Evolutionary conservation across 345 rosid species (phyloP).

Genomic region (Populus pruinosa): DNA sequence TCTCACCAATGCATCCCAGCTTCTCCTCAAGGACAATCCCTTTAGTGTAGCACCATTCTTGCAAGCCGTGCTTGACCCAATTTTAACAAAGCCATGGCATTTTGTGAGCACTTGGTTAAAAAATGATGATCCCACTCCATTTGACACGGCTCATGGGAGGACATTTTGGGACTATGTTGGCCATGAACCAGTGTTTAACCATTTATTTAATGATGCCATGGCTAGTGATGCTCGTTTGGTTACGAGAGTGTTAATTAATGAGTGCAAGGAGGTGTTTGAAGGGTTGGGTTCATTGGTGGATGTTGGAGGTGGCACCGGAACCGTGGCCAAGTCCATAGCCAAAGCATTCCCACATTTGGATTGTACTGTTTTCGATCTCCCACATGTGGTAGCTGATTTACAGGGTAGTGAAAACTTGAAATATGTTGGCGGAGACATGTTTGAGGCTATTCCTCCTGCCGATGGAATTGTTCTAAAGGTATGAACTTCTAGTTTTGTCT

Average conservation of each 20-base stretch:
- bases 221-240: conserved; percentile 8
- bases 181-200: neutral
- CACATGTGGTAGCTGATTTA: too few species aligned
- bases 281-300: conserved; percentile 29
- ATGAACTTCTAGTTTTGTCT: too few species aligned
- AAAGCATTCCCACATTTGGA: conserved; percentile 21
- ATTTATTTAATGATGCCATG: conserved; percentile 18
- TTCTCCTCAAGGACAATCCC: conserved; percentile 18
- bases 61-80: conserved; percentile 11
- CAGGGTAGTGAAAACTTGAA: too few species aligned
- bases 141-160: conserved; percentile 16
- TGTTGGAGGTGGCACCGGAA: conserved; percentile 39
- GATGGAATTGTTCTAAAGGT: too few species aligned
- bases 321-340: conserved; percentile 17
- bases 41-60: conserved; percentile 14
- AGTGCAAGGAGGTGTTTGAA: conserved; percentile 15
- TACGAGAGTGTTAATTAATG: neutral
- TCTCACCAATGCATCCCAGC: conserved; percentile 16
- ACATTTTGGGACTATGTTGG: conserved; percentile 13
- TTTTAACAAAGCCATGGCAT: conserved; percentile 6
- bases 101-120: conserved; percentile 9
- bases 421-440: too few species aligned
- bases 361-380: conserved; percentile 23
- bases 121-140: conserved; percentile 12
- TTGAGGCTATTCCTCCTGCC: too few species aligned